Conservation (phyloP, 805 yeast species). For the Teunomyces atbi region DNA sequence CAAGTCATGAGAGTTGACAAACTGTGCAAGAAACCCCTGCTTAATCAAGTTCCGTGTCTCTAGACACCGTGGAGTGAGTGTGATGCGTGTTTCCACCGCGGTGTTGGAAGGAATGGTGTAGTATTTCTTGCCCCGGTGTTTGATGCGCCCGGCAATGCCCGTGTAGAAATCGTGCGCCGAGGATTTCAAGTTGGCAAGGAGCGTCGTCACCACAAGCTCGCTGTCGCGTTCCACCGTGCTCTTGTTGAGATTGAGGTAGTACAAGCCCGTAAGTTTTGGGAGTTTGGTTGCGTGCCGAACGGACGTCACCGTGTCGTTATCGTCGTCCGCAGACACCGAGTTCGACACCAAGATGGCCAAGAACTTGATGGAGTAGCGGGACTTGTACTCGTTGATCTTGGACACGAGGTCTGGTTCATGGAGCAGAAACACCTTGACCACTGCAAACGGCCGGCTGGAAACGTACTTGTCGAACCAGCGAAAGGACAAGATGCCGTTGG, state of each 20-base stretch:
- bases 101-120: conserved; percentile 31
- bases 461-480: conserved; percentile 38
- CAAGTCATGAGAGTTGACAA: conserved; percentile 31
- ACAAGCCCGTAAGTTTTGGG: conserved; percentile 29
- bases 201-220: conserved; percentile 28
- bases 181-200: conserved; percentile 29
- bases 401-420: conserved; percentile 11
- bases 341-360: conserved; percentile 23
- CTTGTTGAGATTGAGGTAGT: conserved; percentile 18
- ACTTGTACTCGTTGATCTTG: conserved; percentile 8
- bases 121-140: conserved; percentile 35
- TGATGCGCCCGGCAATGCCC: conserved; percentile 29
- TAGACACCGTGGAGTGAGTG: conserved; percentile 34
- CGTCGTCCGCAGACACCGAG: conserved; percentile 17
- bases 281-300: conserved; percentile 29
- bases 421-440: conserved; percentile 19
- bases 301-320: conserved; percentile 21
- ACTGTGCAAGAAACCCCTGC: conserved; percentile 33
- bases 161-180: conserved; percentile 34
- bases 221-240: conserved; percentile 23
- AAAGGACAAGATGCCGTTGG: conserved; percentile 27
- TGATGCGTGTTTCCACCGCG: conserved; percentile 25
- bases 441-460: conserved; percentile 30
- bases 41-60: conserved; percentile 39
- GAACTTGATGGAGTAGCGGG: conserved; percentile 14